phyloP scores from a whole-genome alignment of 2,329 filamentous ascomycete genomes.

The Leptographium galeiforme region DNA sequence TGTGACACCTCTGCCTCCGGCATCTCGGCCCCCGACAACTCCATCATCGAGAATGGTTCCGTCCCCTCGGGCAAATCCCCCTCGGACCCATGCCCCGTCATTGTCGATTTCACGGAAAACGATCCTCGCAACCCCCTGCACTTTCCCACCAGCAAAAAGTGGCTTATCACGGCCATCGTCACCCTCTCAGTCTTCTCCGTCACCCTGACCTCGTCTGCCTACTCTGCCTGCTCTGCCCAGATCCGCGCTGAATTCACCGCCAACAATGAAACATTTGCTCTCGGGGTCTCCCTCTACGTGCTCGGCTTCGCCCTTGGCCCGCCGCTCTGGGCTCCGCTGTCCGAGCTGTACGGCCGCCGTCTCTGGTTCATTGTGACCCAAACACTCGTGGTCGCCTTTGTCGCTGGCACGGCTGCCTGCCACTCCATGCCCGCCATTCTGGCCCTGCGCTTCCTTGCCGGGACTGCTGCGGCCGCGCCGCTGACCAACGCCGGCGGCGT shows the following conservation, averaged over 20 bases:
- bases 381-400: conserved; percentile 44
- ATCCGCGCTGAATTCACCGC: conserved; percentile 42
- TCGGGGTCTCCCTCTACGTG: conserved; percentile 50
- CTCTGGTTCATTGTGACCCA: conserved; percentile 39
- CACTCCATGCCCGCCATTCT: conserved; percentile 45
- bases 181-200: conserved; percentile 56
- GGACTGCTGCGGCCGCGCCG: conserved; percentile 46
- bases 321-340: conserved; percentile 43
- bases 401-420: conserved; percentile 42
- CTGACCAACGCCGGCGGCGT: conserved; percentile 50
- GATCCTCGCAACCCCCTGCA: conserved; percentile 56
- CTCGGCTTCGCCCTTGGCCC: conserved; percentile 43
- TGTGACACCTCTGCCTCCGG: too few relatives aligned
- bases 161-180: conserved; percentile 49
- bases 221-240: conserved; percentile 41
- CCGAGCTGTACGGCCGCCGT: conserved; percentile 47
- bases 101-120: conserved; percentile 49
- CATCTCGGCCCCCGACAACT: too few relatives aligned
- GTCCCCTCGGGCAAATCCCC: too few relatives aligned
- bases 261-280: conserved; percentile 36
- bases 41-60: too few relatives aligned
- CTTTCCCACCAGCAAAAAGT: conserved; percentile 45
- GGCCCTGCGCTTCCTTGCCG: conserved; percentile 50
- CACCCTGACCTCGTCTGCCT: conserved; percentile 58
- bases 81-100: conserved; percentile 3